phyloP scores from a whole-genome alignment of 2,329 filamentous ascomycete species.

The Leptodontidium sp. region DNA sequence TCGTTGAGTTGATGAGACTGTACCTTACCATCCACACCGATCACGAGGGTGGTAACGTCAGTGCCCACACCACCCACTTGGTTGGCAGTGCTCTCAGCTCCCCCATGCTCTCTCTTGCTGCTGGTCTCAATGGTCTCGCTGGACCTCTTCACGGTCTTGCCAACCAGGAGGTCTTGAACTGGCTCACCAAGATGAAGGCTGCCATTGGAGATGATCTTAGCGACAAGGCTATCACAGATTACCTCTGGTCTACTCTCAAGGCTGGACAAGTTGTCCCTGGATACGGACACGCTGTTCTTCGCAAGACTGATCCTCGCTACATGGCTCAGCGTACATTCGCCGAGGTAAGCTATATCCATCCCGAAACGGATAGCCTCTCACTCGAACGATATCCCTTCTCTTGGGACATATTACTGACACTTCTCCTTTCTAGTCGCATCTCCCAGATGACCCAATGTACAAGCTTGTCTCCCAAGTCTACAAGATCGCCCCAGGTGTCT shows the following conservation, averaged over 20 bases:
- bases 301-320: slow-evolving; percentile 99
- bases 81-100: slow-evolving; percentile 97
- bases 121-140: slow-evolving; percentile 97
- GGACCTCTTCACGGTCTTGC: slow-evolving; percentile 98
- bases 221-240: slow-evolving; percentile 96
- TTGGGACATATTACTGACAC: background rate
- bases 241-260: slow-evolving; percentile 98
- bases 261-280: slow-evolving; percentile 94
- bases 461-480: slow-evolving; percentile 99
- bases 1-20: slow-evolving; percentile 96
- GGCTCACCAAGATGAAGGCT: slow-evolving; percentile 99
- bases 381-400: no score
- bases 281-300: slow-evolving; percentile 98
- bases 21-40: slow-evolving; percentile 99
- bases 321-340: slow-evolving; percentile 98
- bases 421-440: slow-evolving; percentile 64
- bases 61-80: slow-evolving; percentile 97
- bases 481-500: slow-evolving; percentile 98
- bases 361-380: background rate
- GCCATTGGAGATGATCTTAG: slow-evolving; percentile 90
- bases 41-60: slow-evolving; percentile 99
- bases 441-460: slow-evolving; percentile 99
- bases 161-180: slow-evolving; percentile 99
- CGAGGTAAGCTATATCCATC: slow-evolving; percentile 35
- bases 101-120: slow-evolving; percentile 94